Evolutionary conservation across 2,329 filamentous ascomycete species (phyloP), one percentile per base, ranked within the genome.

Genomic region (Pseudogymnoascus sp.): DNA sequence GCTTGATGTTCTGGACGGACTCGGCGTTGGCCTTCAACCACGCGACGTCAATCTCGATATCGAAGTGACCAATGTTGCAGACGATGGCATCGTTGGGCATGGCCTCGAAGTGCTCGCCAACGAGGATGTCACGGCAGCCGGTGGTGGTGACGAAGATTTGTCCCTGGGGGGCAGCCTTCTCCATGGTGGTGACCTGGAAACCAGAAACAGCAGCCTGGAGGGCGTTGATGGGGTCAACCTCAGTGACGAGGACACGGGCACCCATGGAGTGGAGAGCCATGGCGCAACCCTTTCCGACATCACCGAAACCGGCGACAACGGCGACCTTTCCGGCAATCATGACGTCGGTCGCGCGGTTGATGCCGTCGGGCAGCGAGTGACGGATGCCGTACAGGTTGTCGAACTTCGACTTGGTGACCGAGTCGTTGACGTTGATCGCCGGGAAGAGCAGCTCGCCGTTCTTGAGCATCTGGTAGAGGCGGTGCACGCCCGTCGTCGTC

Each of bases 341-440:
- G 80, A 97, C 95, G 83, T 99, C 93, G 79, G 95, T 99, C 73
- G 95, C 93, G 83, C 93, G 93, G 90, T 97, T 99, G 88, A 99
- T n/a, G n/a, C n/a, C n/a, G n/a, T n/a, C n/a, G n/a, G n/a, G n/a
- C n/a, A n/a, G n/a, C n/a, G n/a, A n/a, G n/a, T n/a, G n/a, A n/a
- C n/a, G n/a, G n/a, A n/a, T n/a, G n/a, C n/a, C 93, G 87, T 97
- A 99, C 70, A 97, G 83, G 88, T 99, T 99, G 87, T 97, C 95
- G 79, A 99, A 99, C 87, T 99, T 99, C 82, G 92, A 96, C 89
- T 97, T 99, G 80, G 95, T 99, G 77, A 99, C 93, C 65, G 90
- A 93, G 88, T 99, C 93, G 84, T 99, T 97, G 85, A 99, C 93
- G 81, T 99, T 99, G 88, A 97, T 91, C 80, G 93, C 85, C 71